Percentiles rank a stretch among this genome's conserved stretches.
Evolutionary conservation across 192 early-diverging fungal species (phyloP).

Genomic region (Linnemannia schmuckeri): DNA sequence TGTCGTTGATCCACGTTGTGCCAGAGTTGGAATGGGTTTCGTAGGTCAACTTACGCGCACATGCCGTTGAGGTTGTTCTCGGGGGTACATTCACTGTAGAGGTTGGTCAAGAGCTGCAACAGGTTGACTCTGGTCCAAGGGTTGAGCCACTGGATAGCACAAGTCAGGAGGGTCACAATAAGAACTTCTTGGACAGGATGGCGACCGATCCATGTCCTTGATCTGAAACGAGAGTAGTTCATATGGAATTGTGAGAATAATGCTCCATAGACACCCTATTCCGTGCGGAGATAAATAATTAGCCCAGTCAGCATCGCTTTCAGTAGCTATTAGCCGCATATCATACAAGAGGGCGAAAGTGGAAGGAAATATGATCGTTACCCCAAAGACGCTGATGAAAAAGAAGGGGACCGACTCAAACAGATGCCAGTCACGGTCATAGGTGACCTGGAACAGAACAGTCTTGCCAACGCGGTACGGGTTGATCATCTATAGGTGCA

Average conservation of each 20-base stretch:
- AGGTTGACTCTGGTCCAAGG: conserved; percentile 54
- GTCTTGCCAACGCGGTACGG: conserved; percentile 88
- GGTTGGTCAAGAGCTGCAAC: conserved; percentile 46
- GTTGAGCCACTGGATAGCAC: conserved; percentile 64
- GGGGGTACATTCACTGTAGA: conserved; percentile 50
- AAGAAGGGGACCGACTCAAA: conserved; percentile 94
- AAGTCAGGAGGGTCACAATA: conserved; percentile 78
- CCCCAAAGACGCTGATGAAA: conserved; percentile 85
- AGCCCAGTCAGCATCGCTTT: neutral
- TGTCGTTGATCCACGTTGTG: too few relatives aligned
- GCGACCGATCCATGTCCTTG: conserved; percentile 73
- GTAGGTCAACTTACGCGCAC: conserved; percentile 45
- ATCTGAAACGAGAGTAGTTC: conserved; percentile 77
- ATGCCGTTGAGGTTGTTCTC: conserved; percentile 48
- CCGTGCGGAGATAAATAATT: neutral
- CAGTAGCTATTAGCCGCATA: neutral
- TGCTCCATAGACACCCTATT: conserved; percentile 86
- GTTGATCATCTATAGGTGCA: conserved; percentile 72
- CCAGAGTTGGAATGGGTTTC: neutral
- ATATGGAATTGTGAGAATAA: conserved; percentile 83
- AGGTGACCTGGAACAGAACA: conserved; percentile 89
- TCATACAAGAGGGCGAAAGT: neutral
- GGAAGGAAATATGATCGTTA: conserved; percentile 24
- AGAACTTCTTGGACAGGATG: conserved; percentile 84
- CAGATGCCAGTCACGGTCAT: conserved; percentile 89